A percentile compares a stretch with the other conserved stretches of the same genome.
Evolutionary conservation across 352 stramenopile species (phyloP).

Genomic region (Phytophthora colocasiae): DNA sequence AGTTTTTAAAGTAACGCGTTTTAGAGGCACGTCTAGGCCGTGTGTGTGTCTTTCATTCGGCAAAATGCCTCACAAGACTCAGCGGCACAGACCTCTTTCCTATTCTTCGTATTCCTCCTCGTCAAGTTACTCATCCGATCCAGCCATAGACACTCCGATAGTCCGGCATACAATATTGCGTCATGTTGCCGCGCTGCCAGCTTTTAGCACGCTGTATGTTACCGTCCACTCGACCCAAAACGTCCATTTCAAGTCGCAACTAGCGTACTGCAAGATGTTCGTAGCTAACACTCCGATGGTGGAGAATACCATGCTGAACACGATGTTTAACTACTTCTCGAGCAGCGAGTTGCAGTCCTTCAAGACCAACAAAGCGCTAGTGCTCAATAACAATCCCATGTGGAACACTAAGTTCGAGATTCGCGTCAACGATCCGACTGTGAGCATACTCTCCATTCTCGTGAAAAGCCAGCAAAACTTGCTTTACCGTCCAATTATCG

Average conservation of each 20-base stretch:
- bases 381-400: constrained; percentile 36
- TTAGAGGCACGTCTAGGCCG: too few relatives aligned
- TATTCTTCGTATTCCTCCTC: constrained; percentile 2
- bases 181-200: neutral
- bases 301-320: constrained; percentile 13
- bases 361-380: constrained; percentile 44
- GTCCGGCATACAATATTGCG: too few relatives aligned
- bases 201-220: neutral
- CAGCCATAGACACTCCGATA: too few relatives aligned
- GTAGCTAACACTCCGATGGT: constrained; percentile 53
- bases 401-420: constrained; percentile 73
- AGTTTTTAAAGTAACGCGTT: too few relatives aligned
- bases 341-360: constrained; percentile 42
- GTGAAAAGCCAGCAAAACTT: constrained; percentile 58
- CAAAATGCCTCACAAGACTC: constrained; percentile 13
- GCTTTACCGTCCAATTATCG: constrained; percentile 54
- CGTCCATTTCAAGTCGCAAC: neutral
- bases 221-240: neutral
- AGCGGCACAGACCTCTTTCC: neutral
- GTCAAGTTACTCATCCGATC: constrained; percentile 1
- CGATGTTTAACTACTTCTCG: constrained; percentile 6
- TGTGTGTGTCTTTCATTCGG: neutral
- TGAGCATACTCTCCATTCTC: constrained; percentile 58
- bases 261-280: constrained; percentile 50
- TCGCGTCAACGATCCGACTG: constrained; percentile 43